Percentiles rank a stretch among this genome's conserved stretches.
Conservation (phyloP, 1,139 yeast genomes). For the Scheffersomyces titani region DNA sequence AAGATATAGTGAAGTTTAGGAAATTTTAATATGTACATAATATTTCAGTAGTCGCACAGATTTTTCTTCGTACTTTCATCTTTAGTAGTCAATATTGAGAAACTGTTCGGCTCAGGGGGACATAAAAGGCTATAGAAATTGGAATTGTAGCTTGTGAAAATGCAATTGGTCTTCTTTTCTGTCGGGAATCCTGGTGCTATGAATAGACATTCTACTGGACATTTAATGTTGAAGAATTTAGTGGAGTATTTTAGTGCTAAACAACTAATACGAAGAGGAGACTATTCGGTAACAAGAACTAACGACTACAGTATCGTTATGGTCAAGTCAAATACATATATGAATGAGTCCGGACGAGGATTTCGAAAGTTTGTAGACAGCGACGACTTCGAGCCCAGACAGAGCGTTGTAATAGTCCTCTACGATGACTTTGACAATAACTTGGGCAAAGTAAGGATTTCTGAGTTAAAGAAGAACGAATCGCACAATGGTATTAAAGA, state of each 20-base stretch:
- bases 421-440: slow-evolving; percentile 44
- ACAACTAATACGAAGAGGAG: slow-evolving; percentile 19
- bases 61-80: background rate
- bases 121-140: background rate
- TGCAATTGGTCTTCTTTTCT: slow-evolving; percentile 30
- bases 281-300: slow-evolving; percentile 25
- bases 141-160: background rate
- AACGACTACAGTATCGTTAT: slow-evolving; percentile 21
- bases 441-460: slow-evolving; percentile 30
- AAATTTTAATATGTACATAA: background rate
- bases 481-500: slow-evolving; percentile 44
- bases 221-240: slow-evolving; percentile 31
- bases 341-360: slow-evolving; percentile 43
- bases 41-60: background rate
- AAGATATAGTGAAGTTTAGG: background rate
- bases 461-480: slow-evolving; percentile 34
- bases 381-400: slow-evolving; percentile 10
- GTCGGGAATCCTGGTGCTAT: slow-evolving; percentile 47
- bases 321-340: slow-evolving; percentile 40
- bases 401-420: slow-evolving; percentile 20
- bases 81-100: too few relatives aligned
- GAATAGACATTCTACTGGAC: slow-evolving; percentile 44
- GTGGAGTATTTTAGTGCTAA: slow-evolving; percentile 26
- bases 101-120: too few relatives aligned
- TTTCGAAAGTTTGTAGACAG: slow-evolving; percentile 24